These are phyloP conservation scores for Ganoderma resinaceum DNA, from an alignment of 1,284 basidiomycete species.

Conservation along the genomic window DNA sequence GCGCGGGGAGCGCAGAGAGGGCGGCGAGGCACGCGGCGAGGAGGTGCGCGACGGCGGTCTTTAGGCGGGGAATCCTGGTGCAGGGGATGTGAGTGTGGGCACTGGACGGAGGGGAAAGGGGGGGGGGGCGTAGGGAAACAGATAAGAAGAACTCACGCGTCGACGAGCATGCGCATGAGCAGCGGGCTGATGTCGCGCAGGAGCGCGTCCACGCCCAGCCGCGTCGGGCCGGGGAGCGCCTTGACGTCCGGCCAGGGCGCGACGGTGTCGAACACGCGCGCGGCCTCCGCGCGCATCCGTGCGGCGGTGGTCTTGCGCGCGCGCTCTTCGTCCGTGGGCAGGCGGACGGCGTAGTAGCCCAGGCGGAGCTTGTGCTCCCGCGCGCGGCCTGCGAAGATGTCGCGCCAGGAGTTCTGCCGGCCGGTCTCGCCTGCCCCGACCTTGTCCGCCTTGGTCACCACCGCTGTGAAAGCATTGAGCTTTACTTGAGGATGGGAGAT, in stretches of 20 bases:
- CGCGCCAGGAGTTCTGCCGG: constrained; percentile 49
- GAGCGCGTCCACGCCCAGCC: constrained; percentile 62
- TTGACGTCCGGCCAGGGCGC: constrained; percentile 56
- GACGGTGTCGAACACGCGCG: constrained; percentile 51
- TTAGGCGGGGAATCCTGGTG: constrained; percentile 56
- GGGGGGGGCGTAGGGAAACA: too few relatives aligned
- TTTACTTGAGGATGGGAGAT: neutral
- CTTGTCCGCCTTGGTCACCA: constrained; percentile 69
- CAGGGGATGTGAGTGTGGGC: neutral
- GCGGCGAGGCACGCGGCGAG: constrained; percentile 44
- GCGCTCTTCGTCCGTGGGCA: constrained; percentile 63
- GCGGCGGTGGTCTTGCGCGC: constrained; percentile 40
- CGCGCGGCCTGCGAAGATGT: constrained; percentile 51
- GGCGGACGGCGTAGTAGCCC: constrained; percentile 69
- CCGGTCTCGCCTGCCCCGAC: constrained; percentile 50
- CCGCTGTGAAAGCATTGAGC: constrained; percentile 45
- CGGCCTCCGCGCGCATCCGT: constrained; percentile 46
- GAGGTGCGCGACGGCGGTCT: constrained; percentile 44
- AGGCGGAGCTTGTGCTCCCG: constrained; percentile 49
- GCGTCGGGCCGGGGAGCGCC: constrained; percentile 31
- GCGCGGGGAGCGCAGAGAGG: constrained; percentile 49
- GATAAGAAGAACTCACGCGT: constrained; percentile 50
- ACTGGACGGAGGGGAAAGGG: neutral
- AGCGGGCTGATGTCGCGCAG: constrained; percentile 58
- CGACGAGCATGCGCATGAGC: constrained; percentile 56